phyloP scores from a whole-genome alignment of 2,329 filamentous ascomycete genomes.

The Rhynchosporium secalis region DNA sequence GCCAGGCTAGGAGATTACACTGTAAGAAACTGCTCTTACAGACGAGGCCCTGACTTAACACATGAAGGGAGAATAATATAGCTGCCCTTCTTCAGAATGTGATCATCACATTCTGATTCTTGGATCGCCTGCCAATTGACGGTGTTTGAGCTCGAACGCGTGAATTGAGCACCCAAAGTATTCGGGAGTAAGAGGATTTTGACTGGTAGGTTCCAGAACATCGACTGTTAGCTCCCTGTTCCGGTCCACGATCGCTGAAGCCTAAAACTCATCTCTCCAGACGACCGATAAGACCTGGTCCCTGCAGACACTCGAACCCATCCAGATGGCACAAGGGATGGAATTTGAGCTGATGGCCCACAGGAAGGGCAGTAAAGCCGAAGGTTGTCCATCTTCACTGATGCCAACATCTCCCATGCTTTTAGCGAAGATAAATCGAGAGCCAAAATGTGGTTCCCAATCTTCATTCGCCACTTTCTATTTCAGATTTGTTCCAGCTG shows the following conservation, averaged over 20 bases:
- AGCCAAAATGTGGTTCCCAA: conserved; percentile 27
- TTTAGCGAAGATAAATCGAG: conserved; percentile 11
- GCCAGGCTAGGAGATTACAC: no score
- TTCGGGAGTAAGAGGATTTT: conserved; percentile 22
- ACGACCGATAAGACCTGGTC: conserved; percentile 19
- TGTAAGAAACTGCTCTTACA: conserved; percentile 1
- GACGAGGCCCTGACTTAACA: conserved; percentile 15
- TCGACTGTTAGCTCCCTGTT: conserved; percentile 17
- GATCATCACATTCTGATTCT: conserved; percentile 23
- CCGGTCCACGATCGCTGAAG: neutral
- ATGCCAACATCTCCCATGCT: conserved; percentile 16
- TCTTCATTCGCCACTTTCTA: conserved; percentile 15
- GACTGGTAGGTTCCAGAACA: conserved; percentile 18
- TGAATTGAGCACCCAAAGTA: conserved; percentile 23
- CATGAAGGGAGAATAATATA: conserved; percentile 23
- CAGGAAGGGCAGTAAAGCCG: conserved; percentile 17
- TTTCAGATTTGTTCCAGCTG: conserved; percentile 16
- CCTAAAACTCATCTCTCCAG: conserved; percentile 21
- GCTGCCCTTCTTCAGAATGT: conserved; percentile 23
- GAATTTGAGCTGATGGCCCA: conserved; percentile 28
- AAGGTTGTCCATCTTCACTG: conserved; percentile 20
- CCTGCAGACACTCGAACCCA: conserved; percentile 24
- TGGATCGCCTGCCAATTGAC: conserved; percentile 19
- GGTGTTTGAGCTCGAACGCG: conserved; percentile 20
- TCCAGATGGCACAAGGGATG: conserved; percentile 26